A percentile compares a stretch with the other conserved stretches of the same genome.
These are phyloP conservation scores for Prosopis cineraria DNA, from an alignment of 306 rosid species.

Conservation along the genomic window DNA sequence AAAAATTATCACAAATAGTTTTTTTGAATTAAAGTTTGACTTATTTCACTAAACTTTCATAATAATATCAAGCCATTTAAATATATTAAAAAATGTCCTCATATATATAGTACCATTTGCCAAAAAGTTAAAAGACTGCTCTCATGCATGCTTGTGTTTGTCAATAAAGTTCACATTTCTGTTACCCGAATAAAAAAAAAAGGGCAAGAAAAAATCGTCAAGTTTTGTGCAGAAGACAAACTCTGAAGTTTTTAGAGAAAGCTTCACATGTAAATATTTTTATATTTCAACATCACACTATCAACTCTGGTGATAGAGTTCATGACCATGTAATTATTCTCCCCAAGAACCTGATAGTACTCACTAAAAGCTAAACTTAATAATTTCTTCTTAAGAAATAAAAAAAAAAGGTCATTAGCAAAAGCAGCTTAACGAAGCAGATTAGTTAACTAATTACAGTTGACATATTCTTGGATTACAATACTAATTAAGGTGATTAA, in stretches of 20 bases:
- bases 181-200: too few species aligned
- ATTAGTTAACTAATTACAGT: neutral
- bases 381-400: neutral
- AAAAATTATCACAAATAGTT: too few species aligned
- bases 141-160: too few species aligned
- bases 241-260: neutral
- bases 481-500: slow-evolving; percentile 24
- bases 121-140: too few species aligned
- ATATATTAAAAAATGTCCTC: too few species aligned
- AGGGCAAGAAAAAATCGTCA: too few species aligned
- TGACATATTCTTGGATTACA: neutral
- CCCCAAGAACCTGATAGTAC: neutral
- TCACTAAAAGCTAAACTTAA: neutral
- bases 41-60: too few species aligned
- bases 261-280: neutral
- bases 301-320: neutral
- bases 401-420: neutral
- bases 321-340: neutral
- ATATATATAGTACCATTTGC: too few species aligned
- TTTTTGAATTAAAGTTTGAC: too few species aligned
- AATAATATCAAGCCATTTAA: too few species aligned
- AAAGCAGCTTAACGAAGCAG: neutral
- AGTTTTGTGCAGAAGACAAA: too few species aligned
- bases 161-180: neutral
- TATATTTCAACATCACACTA: neutral